Base-by-base conservation (phyloP, 2,329 filamentous ascomycete species). In the Aspergillus tanneri region DNA sequence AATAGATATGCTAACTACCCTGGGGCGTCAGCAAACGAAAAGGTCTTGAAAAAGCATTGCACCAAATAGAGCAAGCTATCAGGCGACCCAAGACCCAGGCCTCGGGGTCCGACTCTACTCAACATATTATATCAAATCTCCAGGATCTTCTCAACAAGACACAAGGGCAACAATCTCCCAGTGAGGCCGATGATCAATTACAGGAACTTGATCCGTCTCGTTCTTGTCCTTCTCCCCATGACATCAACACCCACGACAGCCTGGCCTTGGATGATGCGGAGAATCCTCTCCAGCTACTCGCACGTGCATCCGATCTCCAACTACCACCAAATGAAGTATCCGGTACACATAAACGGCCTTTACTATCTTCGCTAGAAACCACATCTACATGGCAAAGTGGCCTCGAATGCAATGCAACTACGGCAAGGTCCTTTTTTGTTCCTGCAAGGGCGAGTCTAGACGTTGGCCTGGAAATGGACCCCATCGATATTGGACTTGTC, bases 261-360 rank as follows among this genome's bases (percentile, higher is more conserved):
- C 75, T 86, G 24, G 77, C 82, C 10, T 72, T 87, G 21, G 85
- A 89, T 56, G 86, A 88, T 63, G 86, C 86, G 3, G 86, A 90
- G 60, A 90, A 89, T 52, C 86, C 86, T 0, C 71, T 89, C 4
- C 86, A 90, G 64, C 71, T 89, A 12, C 80, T 90, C 25, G 86
- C 86, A 2, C 78, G 86, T 24, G 86, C 86, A 1, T 89, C 86
- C 0, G 85, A 87, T 66, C 75, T 87, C 30, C 79, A 81, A 49
- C 73, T 81, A n/a, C 78, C 77, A 19, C 76, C 67, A 14, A 63
- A 53, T 47, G 50, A 63, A 43, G 44, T 57, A 43, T 41, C 55
- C 44, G 43, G 61, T 63, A 19, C 50, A 54, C 38, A 49, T 22
- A 56, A 44, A 42, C 55, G 46, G 42, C 61, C 64, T 43, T 57